Evolutionary conservation across 192 early-diverging fungal species (phyloP).

Genomic region (Geranomyces variabilis): DNA sequence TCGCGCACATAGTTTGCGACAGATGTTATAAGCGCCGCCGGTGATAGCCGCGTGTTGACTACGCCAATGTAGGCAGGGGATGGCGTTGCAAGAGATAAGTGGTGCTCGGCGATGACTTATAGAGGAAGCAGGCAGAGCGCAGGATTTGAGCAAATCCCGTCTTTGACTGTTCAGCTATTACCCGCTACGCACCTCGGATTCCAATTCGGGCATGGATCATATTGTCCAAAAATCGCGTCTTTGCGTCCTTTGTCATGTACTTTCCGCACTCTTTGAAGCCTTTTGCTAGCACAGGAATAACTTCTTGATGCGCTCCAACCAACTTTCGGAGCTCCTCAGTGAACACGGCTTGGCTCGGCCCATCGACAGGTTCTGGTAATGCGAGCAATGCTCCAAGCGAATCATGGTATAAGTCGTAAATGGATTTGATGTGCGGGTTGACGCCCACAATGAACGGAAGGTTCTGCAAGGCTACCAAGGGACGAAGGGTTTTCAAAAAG

Average conservation of each 20-base stretch:
- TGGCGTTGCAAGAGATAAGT: constrained; percentile 72
- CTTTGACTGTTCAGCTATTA: neutral
- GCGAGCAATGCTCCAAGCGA: constrained; percentile 72
- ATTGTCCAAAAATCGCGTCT: constrained; percentile 77
- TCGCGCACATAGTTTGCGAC: constrained; percentile 77
- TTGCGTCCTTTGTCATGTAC: constrained; percentile 76
- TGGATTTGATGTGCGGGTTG: constrained; percentile 86
- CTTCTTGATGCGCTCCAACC: constrained; percentile 77
- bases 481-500: neutral
- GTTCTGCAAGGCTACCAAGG: constrained; percentile 71
- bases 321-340: constrained; percentile 71
- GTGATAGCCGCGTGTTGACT: constrained; percentile 76
- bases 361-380: constrained; percentile 63
- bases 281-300: constrained; percentile 88
- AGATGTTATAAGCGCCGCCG: constrained; percentile 66
- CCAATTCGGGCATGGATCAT: constrained; percentile 91
- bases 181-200: constrained; percentile 59
- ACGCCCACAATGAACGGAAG: constrained; percentile 96
- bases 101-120: constrained; percentile 86
- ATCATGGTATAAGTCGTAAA: constrained; percentile 70
- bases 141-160: neutral
- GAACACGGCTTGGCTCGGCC: constrained; percentile 67
- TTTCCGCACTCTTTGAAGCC: constrained; percentile 88
- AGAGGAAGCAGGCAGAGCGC: constrained; percentile 8
- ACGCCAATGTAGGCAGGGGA: constrained; percentile 75